Evolutionary conservation across 179 eudicot genomes (phyloP).

Genomic region (Nepenthes alata): DNA sequence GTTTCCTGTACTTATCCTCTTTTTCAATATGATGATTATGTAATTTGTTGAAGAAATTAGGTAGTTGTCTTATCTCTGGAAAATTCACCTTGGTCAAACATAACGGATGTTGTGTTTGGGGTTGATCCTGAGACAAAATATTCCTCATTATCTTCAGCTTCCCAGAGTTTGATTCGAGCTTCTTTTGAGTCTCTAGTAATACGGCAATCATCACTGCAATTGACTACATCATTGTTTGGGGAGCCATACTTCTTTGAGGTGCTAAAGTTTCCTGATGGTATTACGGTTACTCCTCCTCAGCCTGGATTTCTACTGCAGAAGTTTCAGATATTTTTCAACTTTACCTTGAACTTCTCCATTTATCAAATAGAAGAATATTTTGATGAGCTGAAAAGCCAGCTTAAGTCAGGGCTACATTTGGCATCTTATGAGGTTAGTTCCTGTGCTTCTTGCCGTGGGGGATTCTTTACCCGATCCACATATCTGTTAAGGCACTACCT

Average conservation of each 20-base stretch:
- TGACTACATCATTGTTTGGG: slow-evolving; percentile 54
- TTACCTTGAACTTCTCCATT: slow-evolving; percentile 72
- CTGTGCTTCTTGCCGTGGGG: not conserved
- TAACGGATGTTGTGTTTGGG: slow-evolving; percentile 55
- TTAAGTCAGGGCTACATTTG: slow-evolving; percentile 60
- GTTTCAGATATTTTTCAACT: slow-evolving; percentile 69
- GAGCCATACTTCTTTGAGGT: slow-evolving; percentile 59
- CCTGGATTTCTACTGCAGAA: slow-evolving; percentile 62
- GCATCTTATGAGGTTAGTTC: slow-evolving; percentile 62
- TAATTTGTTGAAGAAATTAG: slow-evolving; percentile 19
- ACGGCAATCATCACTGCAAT: slow-evolving; percentile 26
- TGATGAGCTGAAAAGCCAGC: slow-evolving; percentile 48
- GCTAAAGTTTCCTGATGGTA: slow-evolving; percentile 75
- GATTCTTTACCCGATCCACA: too few species aligned
- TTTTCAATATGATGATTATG: slow-evolving; percentile 2
- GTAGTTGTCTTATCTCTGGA: slow-evolving; percentile 49
- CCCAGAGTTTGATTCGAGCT: slow-evolving; percentile 51
- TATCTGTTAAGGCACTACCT: too few species aligned
- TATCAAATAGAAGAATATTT: slow-evolving; percentile 57
- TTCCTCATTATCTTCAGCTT: slow-evolving; percentile 29
- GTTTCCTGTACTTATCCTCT: not conserved
- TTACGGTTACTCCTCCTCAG: slow-evolving; percentile 61
- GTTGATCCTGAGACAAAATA: slow-evolving; percentile 43
- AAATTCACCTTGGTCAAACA: slow-evolving; percentile 30
- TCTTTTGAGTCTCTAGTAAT: slow-evolving; percentile 44